Base-by-base conservation (phyloP, 2,329 filamentous ascomycete species). In the Fusarium sp. region DNA sequence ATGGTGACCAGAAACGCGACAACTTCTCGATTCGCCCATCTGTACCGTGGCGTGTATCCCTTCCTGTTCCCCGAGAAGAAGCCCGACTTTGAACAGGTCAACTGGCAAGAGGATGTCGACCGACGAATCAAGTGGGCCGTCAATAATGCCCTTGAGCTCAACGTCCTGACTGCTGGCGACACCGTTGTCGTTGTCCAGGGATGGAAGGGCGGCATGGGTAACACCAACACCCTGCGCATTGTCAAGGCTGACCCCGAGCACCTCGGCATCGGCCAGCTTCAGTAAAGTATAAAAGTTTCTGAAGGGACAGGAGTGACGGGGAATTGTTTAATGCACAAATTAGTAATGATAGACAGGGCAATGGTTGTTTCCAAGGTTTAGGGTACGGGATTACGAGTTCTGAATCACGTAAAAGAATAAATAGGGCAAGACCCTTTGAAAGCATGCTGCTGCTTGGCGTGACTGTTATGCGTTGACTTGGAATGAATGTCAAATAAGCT, bases 91-190 rank as follows among this genome's bases (percentile, higher is more conserved):
- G 86, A 84, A 76, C 86, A 90, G 78, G 87, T 90, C 73, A 93
- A 96, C 80, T 99, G 95, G 95, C 95, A 99, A 82, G 93, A 98
- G 83, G 94, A 99, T 79, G 95, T 99, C 70, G 95, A 99, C 81
- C 88, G 89, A 76, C 92, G 95, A 75, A 92, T 99, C 79, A 97
- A 94, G 85, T 99, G 94, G 93, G 95, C 92, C 76, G 92, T 99
- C 76, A 82, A 85, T 75, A 87, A 93, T 75, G 95, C 92, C 70
- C 86, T 97, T 72, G 87, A 90, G 79, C 90, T 99, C 63, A 87
- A 88, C 70, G 85, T 93, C 44, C 81, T 96, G 62, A 83, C 80
- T 73, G 80, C 86, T 73, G 90, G 88, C 66, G 91, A 93, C 73
- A 85, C 87, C 29, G 87, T 95, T 52, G 86, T 95, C 61, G 92